Evolutionary conservation across 345 rosid species (phyloP).

Genomic region (Lepidium africanum): DNA sequence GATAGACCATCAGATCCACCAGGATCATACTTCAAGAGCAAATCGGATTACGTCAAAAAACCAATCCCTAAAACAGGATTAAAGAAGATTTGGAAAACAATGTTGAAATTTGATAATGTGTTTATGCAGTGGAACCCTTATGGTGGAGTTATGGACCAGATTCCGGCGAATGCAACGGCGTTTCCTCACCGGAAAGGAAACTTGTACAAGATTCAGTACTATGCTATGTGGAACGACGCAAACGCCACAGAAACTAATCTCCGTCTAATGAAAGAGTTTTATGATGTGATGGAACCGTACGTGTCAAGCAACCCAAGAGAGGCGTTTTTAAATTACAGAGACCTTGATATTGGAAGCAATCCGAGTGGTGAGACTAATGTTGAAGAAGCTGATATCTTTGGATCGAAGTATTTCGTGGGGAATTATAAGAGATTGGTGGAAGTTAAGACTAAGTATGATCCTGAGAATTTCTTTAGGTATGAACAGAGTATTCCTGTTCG

Average conservation of each 20-base stretch:
- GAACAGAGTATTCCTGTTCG: constrained; percentile 25
- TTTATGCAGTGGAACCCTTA: constrained; percentile 35
- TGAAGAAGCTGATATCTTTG: constrained; percentile 25
- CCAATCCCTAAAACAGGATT: constrained; percentile 25
- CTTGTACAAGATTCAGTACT: constrained; percentile 34
- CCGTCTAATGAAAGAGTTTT: constrained; percentile 22
- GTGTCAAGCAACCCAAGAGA: constrained; percentile 41
- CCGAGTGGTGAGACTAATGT: not conserved
- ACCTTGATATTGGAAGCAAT: constrained; percentile 21
- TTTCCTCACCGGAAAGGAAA: constrained; percentile 49
- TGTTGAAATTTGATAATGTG: constrained; percentile 20
- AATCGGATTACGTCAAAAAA: constrained; percentile 38
- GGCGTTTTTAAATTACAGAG: constrained; percentile 29
- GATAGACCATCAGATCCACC: constrained; percentile 3
- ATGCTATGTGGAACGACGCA: constrained; percentile 22
- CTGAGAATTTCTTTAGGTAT: constrained; percentile 24
- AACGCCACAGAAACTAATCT: not conserved
- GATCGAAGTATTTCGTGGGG: constrained; percentile 21
- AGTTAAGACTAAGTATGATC: constrained; percentile 29
- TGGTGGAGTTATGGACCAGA: constrained; percentile 45
- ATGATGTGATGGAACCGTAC: constrained; percentile 28
- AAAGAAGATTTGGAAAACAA: constrained; percentile 28
- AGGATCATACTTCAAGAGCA: constrained; percentile 26
- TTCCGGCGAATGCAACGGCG: constrained; percentile 29
- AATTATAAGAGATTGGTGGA: constrained; percentile 28